A percentile compares a stretch with the other conserved stretches of the same genome.
Conservation (phyloP, 2,329 filamentous ascomycete genomes). For the Cladophialophora exuberans region DNA sequence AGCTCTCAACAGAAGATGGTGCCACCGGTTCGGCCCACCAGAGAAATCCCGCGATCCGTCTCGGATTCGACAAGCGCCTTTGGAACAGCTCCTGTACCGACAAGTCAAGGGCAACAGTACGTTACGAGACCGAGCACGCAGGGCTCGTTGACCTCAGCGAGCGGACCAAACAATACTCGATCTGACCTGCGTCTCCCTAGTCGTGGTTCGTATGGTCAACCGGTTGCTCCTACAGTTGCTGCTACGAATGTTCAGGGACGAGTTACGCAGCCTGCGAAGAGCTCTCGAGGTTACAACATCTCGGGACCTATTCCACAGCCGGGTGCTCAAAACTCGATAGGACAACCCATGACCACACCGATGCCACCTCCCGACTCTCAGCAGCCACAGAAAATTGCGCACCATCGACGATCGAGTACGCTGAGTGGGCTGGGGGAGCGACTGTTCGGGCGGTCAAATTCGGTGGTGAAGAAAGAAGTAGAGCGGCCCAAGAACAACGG, state of each 20-base stretch:
- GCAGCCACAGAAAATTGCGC: constrained; percentile 42
- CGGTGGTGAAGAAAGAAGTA: constrained; percentile 44
- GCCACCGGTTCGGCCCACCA: constrained; percentile 51
- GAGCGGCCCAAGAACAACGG: constrained; percentile 52
- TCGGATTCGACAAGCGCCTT: constrained; percentile 62
- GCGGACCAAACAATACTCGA: constrained; percentile 41
- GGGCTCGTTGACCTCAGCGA: constrained; percentile 72
- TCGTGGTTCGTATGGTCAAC: constrained; percentile 83
- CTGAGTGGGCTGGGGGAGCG: constrained; percentile 82
- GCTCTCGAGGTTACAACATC: constrained; percentile 70
- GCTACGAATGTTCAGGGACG: constrained; percentile 87
- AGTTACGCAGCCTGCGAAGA: constrained; percentile 75
- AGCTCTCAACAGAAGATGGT: constrained; percentile 47
- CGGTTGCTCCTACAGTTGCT: constrained; percentile 81
- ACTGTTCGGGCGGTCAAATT: constrained; percentile 80
- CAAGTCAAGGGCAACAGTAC: constrained; percentile 31
- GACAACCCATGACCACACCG: constrained; percentile 60
- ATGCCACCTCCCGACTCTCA: constrained; percentile 58
- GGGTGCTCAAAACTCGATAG: constrained; percentile 56
- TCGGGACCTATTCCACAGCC: constrained; percentile 67
- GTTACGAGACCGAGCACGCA: constrained; percentile 74
- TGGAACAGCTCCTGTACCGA: constrained; percentile 42
- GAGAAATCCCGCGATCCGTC: constrained; percentile 56
- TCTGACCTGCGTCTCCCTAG: constrained; percentile 65
- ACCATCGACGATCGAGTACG: constrained; percentile 72